Evolutionary conservation across 306 rosid species (phyloP).

Genomic region (Vachellia pachyceras): DNA sequence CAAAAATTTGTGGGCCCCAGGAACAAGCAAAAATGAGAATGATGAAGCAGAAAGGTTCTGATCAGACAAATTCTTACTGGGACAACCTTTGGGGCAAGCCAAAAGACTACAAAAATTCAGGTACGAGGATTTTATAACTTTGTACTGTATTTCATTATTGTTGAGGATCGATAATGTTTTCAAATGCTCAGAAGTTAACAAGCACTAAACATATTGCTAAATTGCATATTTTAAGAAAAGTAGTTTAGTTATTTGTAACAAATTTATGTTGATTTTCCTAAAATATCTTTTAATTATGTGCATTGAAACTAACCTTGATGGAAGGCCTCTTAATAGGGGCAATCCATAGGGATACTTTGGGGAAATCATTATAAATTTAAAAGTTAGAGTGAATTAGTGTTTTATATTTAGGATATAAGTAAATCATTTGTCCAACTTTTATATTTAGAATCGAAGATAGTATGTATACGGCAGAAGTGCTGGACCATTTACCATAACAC

Average conservation of each 20-base stretch:
- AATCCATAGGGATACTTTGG: no score
- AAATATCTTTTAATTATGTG: no score
- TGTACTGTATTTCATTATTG: neutral
- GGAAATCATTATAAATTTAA: no score
- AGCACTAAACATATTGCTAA: neutral
- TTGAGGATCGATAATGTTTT: neutral
- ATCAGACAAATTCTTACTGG: conserved; percentile 66
- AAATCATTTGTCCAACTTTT: no score
- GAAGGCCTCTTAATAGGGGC: no score
- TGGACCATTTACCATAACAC: conserved; percentile 5
- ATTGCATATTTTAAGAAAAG: no score
- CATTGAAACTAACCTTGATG: no score
- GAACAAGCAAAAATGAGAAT: conserved; percentile 74
- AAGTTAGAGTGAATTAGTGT: no score
- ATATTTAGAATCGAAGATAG: no score
- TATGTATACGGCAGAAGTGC: neutral
- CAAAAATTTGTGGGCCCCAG: conserved; percentile 48
- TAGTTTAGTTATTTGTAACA: no score
- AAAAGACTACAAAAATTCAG: conserved; percentile 66
- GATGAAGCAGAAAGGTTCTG: conserved; percentile 74
- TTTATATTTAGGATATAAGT: no score
- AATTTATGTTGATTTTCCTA: no score
- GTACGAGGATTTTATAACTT: conserved; percentile 37
- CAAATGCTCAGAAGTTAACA: neutral
- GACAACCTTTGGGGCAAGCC: conserved; percentile 74